Conservation (phyloP, 108 stramenopile genomes). For the Cyclotella atomus region DNA sequence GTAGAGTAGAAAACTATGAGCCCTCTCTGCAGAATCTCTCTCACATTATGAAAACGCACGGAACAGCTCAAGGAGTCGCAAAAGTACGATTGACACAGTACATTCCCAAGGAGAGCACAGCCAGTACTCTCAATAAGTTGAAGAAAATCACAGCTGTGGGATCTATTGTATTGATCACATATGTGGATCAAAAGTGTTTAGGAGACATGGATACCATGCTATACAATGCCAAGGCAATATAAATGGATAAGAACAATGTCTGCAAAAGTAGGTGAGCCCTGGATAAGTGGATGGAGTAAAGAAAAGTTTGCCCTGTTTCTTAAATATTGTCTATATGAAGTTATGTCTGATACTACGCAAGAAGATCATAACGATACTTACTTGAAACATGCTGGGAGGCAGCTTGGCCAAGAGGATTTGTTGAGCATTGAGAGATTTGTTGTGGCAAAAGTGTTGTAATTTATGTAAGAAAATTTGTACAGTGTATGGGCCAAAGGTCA, state of each 20-base stretch:
- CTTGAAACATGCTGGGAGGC: constrained; percentile 12
- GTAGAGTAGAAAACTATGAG: too few species aligned
- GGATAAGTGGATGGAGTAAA: not conserved
- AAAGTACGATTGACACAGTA: constrained; percentile 43
- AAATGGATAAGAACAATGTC: not conserved
- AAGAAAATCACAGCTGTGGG: constrained; percentile 12
- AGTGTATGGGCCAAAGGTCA: not conserved
- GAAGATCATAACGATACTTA: constrained; percentile 11
- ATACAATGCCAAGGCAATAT: not conserved
- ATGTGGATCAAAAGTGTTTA: constrained; percentile 1
- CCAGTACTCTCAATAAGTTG: constrained; percentile 12
- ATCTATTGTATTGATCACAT: constrained; percentile 18
- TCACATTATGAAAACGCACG: too few species aligned
- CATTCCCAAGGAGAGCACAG: constrained; percentile 34
- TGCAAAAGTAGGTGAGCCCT: constrained; percentile 10
- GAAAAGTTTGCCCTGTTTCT: constrained; percentile 7
- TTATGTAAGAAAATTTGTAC: not conserved
- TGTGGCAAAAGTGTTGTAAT: constrained; percentile 9
- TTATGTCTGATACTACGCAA: constrained; percentile 8
- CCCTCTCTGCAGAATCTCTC: too few species aligned
- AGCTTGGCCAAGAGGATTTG: constrained; percentile 12
- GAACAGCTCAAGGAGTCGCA: constrained; percentile 29
- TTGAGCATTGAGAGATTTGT: constrained; percentile 15
- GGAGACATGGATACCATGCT: not conserved
- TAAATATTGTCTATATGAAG: not conserved